Evolutionary conservation across 306 rosid species (phyloP), one percentile per base, ranked within the genome.

Genomic region (Geum urbanum): DNA sequence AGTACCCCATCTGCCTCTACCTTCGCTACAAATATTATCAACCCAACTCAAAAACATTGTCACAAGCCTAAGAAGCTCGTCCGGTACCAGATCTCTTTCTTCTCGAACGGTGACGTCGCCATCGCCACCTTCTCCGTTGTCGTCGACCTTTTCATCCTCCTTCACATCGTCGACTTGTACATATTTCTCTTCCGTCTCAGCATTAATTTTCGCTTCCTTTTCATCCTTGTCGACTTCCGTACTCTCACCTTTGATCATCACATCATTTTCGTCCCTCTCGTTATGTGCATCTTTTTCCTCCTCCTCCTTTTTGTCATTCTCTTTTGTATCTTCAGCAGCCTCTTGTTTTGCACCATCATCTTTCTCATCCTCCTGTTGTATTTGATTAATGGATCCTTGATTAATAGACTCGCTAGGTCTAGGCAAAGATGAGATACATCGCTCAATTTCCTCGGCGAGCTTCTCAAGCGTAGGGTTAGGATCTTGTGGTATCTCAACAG

Each of bases 21-120:
- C 72, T 62, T 73, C 86, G 0, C 78, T 69, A 0, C 62, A 22
- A 4, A 83, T 85, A 20, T 80, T 81, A 12, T 89, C 88, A 8
- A 86, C 67, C 19, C 83, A 81, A 74, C 78, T 80, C 76, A 83
- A 64, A 65, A 86, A 86, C 66, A 27, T 41, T 83, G 18, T 68
- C 67, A 0, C 63, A 13, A 70, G 81, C 43, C 15, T 35, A 15
- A 87, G 90, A 52, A 89, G 78, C 63, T 83, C 87, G 3, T 41
- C 6, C 5, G 69, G 49, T 4, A 16, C 63, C 0, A 8, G 64
- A 35, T 59, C 64, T 19, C 35, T 32, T 35, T 59, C 64, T 3
- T 27, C 11, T 32, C 27, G n/a, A n/a, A n/a, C 2, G 0, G 4
- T 8, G 0, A 22, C 67, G 0, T 27, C 32, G 32, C 32, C 32